Percentiles rank a stretch among this genome's conserved stretches.
phyloP scores from a whole-genome alignment of 2,329 filamentous ascomycete species.

The Sclerotinia spermophila region DNA sequence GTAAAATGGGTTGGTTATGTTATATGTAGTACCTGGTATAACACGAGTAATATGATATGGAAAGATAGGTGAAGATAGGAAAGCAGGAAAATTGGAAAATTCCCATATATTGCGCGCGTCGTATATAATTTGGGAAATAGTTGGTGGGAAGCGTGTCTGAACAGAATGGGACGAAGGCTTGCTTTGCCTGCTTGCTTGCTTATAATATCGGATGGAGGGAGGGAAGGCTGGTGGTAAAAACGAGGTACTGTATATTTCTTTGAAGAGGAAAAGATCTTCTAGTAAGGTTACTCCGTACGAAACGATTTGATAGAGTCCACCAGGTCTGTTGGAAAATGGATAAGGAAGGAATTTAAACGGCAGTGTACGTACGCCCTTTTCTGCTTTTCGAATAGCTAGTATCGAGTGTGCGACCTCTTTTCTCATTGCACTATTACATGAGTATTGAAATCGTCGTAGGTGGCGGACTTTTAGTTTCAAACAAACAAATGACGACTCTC shows the following conservation, averaged over 20 bases:
- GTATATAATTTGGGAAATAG: neutral
- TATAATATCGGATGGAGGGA: conserved; percentile 6
- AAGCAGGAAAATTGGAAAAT: too few relatives aligned
- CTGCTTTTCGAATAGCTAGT: neutral
- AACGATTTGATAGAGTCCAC: neutral
- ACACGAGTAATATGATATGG: neutral
- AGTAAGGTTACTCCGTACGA: neutral
- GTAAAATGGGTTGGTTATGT: neutral
- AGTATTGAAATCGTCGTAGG: neutral
- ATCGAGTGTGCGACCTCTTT: too few relatives aligned
- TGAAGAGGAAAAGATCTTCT: neutral
- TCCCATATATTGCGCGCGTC: neutral
- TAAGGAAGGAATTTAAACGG: neutral
- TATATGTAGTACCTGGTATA: neutral
- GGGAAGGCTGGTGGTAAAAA: conserved; percentile 2
- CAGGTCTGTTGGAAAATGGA: neutral
- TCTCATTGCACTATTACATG: too few relatives aligned
- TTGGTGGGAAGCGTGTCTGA: neutral
- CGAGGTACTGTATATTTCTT: neutral
- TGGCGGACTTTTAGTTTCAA: neutral
- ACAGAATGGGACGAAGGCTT: neutral
- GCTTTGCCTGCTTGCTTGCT: too few relatives aligned
- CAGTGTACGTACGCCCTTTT: neutral
- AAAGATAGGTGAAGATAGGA: neutral
- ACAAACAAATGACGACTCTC: neutral